These are phyloP conservation scores for Asterophora lycoperdoides DNA, from an alignment of 768 basidiomycete genomes.

Conservation along the genomic window DNA sequence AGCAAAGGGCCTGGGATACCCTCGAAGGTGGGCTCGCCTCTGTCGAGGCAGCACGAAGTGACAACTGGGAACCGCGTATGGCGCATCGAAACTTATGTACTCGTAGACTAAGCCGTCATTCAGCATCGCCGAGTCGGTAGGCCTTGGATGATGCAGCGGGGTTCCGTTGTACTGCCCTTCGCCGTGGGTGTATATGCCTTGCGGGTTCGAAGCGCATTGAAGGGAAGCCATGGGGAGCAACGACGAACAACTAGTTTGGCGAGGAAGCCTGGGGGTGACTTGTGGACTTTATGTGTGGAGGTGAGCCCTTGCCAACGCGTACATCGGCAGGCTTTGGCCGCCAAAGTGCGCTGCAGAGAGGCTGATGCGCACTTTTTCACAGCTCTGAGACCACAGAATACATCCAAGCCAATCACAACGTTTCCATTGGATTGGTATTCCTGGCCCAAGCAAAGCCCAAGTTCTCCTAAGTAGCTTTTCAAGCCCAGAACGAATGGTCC, in stretches of 20 bases:
- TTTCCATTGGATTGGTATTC: background rate
- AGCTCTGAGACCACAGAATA: background rate
- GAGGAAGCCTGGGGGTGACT: no score
- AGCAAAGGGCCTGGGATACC: conserved; percentile 22
- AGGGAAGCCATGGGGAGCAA: no score
- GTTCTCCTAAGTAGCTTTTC: no score
- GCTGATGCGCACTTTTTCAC: background rate
- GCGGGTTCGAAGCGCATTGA: no score
- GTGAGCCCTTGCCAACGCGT: background rate
- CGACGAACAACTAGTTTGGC: no score
- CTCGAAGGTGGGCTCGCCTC: conserved; percentile 8
- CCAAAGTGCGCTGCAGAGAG: background rate
- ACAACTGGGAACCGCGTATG: conserved; percentile 10
- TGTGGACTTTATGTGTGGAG: background rate
- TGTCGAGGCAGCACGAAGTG: conserved; percentile 14
- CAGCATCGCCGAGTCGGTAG: no score
- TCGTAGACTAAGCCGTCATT: background rate
- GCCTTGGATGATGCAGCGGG: no score
- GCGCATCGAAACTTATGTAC: background rate
- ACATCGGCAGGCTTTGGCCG: background rate
- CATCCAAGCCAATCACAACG: background rate
- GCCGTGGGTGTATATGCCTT: no score
- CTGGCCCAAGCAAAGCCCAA: no score
- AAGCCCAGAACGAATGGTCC: no score
- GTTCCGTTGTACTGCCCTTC: no score